Evolutionary conservation across 2,329 filamentous ascomycete species (phyloP).

Genomic region (Pestalotiopsis sp.): DNA sequence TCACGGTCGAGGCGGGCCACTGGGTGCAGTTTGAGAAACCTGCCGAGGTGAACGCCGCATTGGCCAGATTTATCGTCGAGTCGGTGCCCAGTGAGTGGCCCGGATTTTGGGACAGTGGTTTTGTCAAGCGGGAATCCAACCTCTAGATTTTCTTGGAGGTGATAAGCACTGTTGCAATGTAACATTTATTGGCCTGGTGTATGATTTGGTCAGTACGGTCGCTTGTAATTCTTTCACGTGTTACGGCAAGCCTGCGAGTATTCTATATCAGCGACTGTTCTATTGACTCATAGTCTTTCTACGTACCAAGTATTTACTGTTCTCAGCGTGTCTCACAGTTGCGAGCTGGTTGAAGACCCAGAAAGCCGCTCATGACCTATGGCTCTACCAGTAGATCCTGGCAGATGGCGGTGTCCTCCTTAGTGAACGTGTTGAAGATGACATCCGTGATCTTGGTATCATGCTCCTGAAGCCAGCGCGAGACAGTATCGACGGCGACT

Average conservation of each 20-base stretch:
- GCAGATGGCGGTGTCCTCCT: constrained; percentile 24
- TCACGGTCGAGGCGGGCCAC: constrained; percentile 35
- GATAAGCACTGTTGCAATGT: no score
- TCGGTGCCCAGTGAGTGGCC: constrained; percentile 21
- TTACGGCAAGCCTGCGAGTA: no score
- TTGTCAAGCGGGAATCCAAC: constrained; percentile 15
- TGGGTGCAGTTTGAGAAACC: constrained; percentile 36
- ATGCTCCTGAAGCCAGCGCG: constrained; percentile 29
- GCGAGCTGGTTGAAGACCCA: no score
- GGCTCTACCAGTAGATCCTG: not conserved
- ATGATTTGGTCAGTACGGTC: no score
- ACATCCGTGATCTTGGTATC: constrained; percentile 31
- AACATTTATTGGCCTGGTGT: no score
- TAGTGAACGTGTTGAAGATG: constrained; percentile 35
- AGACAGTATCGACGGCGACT: constrained; percentile 18
- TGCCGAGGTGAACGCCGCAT: constrained; percentile 25
- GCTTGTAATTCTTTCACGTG: no score
- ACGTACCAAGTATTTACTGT: no score
- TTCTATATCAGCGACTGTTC: no score
- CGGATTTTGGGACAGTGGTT: constrained; percentile 21
- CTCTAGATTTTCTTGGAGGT: no score
- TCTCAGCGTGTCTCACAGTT: no score
- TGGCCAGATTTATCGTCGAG: constrained; percentile 23
- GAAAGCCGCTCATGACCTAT: no score
- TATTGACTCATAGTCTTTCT: no score